phyloP scores from a whole-genome alignment of 2,329 filamentous ascomycete species.

The Alternaria burnsii region DNA sequence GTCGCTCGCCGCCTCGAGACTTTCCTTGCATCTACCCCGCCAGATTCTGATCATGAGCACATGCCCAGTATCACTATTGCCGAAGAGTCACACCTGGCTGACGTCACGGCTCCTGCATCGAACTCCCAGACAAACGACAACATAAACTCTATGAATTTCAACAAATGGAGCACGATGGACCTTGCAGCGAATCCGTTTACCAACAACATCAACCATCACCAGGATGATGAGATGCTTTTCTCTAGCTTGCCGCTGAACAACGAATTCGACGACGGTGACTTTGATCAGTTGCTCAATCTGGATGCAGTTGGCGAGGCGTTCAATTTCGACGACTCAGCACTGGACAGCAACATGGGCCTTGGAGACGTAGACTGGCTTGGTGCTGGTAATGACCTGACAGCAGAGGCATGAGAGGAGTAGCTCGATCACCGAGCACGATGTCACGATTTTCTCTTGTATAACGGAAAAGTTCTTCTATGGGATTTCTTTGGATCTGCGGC shows the following conservation, averaged over 20 bases:
- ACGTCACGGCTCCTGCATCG: conserved; percentile 15
- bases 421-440: neutral
- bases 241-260: conserved; percentile 47
- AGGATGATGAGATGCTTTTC: conserved; percentile 47
- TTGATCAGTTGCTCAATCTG: conserved; percentile 51
- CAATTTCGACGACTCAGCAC: conserved; percentile 40
- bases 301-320: conserved; percentile 52
- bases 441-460: neutral
- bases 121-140: neutral
- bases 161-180: conserved; percentile 33
- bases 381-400: conserved; percentile 15
- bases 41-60: conserved; percentile 53
- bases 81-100: conserved; percentile 26
- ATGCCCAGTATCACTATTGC: conserved; percentile 41
- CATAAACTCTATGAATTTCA: conserved; percentile 15
- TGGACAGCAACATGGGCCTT: conserved; percentile 28
- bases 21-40: conserved; percentile 61
- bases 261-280: conserved; percentile 52
- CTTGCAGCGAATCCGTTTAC: conserved; percentile 28
- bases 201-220: conserved; percentile 43
- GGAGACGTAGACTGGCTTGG: conserved; percentile 30
- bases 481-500: conserved; percentile 8
- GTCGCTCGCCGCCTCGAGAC: conserved; percentile 58
- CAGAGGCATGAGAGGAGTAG: conserved; percentile 19
- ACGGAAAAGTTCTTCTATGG: conserved; percentile 4